phyloP scores from a whole-genome alignment of 371 early-diverging fungal genomes.

The Paraphysoderma sedebokerense region DNA sequence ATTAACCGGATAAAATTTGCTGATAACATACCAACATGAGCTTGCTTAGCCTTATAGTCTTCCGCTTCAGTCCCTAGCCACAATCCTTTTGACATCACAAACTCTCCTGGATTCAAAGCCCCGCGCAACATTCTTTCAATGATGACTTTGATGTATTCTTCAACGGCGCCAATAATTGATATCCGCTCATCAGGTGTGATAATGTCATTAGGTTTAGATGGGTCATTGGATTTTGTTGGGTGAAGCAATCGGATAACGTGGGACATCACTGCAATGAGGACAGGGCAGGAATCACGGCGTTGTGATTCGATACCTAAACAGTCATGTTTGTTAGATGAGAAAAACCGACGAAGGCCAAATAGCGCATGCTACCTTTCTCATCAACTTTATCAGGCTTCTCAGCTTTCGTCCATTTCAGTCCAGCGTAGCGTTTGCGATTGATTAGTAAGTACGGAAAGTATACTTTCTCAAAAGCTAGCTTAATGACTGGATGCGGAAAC shows the following conservation, averaged over 20 bases:
- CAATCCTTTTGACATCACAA: slow-evolving; percentile 2
- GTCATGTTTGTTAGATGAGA: background rate
- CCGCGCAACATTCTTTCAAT: slow-evolving; percentile 1
- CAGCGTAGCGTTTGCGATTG: slow-evolving; percentile 13
- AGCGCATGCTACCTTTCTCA: slow-evolving; percentile 5
- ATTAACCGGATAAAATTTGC: no score
- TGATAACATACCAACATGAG: no score
- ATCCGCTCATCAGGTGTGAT: no score
- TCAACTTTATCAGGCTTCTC: slow-evolving; percentile 6
- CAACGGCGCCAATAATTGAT: no score
- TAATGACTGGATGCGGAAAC: no score
- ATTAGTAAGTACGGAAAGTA: slow-evolving; percentile 11
- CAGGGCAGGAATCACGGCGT: slow-evolving; percentile 3
- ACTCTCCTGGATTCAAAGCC: background rate
- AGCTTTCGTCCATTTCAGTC: slow-evolving; percentile 9
- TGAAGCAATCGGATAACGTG: background rate
- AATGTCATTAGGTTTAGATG: no score
- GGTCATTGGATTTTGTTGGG: no score
- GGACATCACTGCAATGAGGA: background rate
- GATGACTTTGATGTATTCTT: background rate
- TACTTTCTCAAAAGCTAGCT: no score
- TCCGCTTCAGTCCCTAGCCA: slow-evolving; percentile 6
- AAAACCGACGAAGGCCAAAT: slow-evolving; percentile 2
- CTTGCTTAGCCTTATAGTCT: slow-evolving; percentile 6
- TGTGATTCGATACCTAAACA: slow-evolving; percentile 6